These are phyloP conservation scores for Ascochyta pisi DNA, from an alignment of 2,329 filamentous ascomycete genomes.

Conservation along the genomic window DNA sequence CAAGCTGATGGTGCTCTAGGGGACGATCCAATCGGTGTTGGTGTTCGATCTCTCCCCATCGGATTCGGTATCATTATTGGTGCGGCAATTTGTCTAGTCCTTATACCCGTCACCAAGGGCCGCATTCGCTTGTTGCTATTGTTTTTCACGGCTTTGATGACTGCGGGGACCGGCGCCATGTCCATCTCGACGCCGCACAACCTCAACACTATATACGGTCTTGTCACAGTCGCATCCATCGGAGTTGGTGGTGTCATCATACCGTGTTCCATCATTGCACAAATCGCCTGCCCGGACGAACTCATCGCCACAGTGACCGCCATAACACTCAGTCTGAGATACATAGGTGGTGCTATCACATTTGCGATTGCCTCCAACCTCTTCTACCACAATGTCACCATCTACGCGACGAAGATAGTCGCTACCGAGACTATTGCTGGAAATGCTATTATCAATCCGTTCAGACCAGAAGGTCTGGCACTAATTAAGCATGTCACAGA, in stretches of 20 bases:
- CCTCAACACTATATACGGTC: slow-evolving; percentile 60
- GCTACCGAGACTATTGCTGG: slow-evolving; percentile 56
- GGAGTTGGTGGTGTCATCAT: slow-evolving; percentile 74
- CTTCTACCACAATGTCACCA: slow-evolving; percentile 36
- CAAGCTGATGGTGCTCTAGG: slow-evolving; percentile 20
- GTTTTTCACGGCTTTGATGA: slow-evolving; percentile 67
- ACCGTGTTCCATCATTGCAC: slow-evolving; percentile 71
- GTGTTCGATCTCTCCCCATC: slow-evolving; percentile 70
- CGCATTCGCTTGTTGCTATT: slow-evolving; percentile 68
- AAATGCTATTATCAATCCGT: slow-evolving; percentile 53
- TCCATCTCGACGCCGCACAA: slow-evolving; percentile 61
- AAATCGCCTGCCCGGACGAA: slow-evolving; percentile 73
- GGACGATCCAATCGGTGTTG: slow-evolving; percentile 68
- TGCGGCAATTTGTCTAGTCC: slow-evolving; percentile 64
- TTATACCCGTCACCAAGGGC: slow-evolving; percentile 65
- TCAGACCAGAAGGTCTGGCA: slow-evolving; percentile 50
- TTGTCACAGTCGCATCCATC: slow-evolving; percentile 67
- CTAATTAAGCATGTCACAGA: slow-evolving; percentile 55
- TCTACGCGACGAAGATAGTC: slow-evolving; percentile 29
- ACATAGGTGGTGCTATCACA: slow-evolving; percentile 70
- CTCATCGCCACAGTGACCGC: slow-evolving; percentile 74
- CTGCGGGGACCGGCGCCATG: slow-evolving; percentile 65
- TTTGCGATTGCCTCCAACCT: slow-evolving; percentile 59
- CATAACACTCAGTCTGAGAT: slow-evolving; percentile 72
- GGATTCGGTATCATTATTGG: slow-evolving; percentile 69